Conservation (phyloP, 768 basidiomycete genomes). For the Melanogaster broomeanus region DNA sequence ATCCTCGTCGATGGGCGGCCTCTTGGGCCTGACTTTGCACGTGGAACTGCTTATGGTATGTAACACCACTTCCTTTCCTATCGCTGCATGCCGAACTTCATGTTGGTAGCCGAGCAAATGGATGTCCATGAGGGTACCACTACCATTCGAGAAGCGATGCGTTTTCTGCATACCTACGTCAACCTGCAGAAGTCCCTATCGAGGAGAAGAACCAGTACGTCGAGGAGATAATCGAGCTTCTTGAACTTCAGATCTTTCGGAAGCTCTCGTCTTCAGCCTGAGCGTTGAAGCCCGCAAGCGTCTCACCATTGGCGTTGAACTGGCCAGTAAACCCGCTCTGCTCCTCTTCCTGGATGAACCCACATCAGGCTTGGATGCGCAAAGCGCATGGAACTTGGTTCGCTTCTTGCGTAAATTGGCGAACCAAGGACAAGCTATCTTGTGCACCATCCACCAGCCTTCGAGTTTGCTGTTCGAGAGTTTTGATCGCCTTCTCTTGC, state of each 20-base stretch:
- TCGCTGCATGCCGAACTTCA: constrained; percentile 22
- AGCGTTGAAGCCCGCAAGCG: constrained; percentile 77
- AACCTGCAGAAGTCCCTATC: constrained; percentile 63
- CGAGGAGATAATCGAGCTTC: constrained; percentile 80
- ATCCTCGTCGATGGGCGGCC: constrained; percentile 67
- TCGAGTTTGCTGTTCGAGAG: constrained; percentile 84
- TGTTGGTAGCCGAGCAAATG: constrained; percentile 70
- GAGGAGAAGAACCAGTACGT: constrained; percentile 80
- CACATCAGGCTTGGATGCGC: constrained; percentile 58
- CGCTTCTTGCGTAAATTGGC: constrained; percentile 84
- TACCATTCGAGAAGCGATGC: constrained; percentile 82
- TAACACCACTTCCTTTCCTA: constrained; percentile 23
- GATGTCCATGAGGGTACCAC: constrained; percentile 83
- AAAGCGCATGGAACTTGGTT: constrained; percentile 80
- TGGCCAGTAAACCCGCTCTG: constrained; percentile 65
- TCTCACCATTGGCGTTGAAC: constrained; percentile 88
- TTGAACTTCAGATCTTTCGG: constrained; percentile 85
- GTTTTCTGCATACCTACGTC: constrained; percentile 85
- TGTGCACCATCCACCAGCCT: constrained; percentile 91
- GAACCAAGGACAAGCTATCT: constrained; percentile 83
- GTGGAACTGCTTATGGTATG: constrained; percentile 77
- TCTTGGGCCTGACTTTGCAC: constrained; percentile 55
- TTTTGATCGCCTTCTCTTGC: constrained; percentile 71
- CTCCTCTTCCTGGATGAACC: constrained; percentile 42
- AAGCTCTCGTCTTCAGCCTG: constrained; percentile 76